Percentiles rank a stretch among this genome's conserved stretches.
Conservation (phyloP, 2,329 filamentous ascomycete genomes). For the Penicillium sp. region DNA sequence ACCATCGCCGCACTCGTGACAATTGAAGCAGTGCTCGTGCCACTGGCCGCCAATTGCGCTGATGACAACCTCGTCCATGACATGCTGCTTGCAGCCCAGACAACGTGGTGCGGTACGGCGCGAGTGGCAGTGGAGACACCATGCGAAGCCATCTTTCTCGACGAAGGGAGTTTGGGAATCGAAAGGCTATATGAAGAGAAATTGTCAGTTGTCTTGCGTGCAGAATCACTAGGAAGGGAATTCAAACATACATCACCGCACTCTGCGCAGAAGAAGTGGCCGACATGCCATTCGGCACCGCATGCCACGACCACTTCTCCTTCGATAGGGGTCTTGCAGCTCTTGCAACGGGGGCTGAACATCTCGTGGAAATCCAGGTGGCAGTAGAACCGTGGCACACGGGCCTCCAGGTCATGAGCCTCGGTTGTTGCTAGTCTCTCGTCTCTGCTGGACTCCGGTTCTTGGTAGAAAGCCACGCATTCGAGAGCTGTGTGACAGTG, state of each 20-base stretch:
- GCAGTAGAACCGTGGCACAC: constrained; percentile 82
- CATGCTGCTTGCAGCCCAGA: constrained; percentile 75
- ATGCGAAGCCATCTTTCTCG: constrained; percentile 96
- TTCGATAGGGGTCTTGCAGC: constrained; percentile 93
- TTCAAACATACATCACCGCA: constrained; percentile 69
- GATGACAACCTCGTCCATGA: constrained; percentile 87
- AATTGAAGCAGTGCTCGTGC: constrained; percentile 91
- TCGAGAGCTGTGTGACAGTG: constrained; percentile 85
- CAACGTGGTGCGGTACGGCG: constrained; percentile 89
- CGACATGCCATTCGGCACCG: constrained; percentile 93
- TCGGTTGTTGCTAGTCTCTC: constrained; percentile 70
- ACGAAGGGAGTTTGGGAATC: constrained; percentile 73
- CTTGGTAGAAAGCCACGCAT: constrained; percentile 92
- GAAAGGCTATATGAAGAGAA: constrained; percentile 50
- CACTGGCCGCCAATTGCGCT: constrained; percentile 87
- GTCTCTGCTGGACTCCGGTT: constrained; percentile 70
- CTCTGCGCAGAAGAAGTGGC: constrained; percentile 98
- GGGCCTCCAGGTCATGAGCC: constrained; percentile 60
- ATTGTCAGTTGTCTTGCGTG: constrained; percentile 15
- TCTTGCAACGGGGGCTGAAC: constrained; percentile 89
- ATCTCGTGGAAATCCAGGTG: constrained; percentile 98
- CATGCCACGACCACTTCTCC: constrained; percentile 92
- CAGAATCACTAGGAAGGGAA: not conserved
- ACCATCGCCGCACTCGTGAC: constrained; percentile 62
- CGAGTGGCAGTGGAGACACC: constrained; percentile 92